These are phyloP conservation scores for Globisporangium heterothallicum DNA, from an alignment of 352 stramenopile species.

Conservation along the genomic window DNA sequence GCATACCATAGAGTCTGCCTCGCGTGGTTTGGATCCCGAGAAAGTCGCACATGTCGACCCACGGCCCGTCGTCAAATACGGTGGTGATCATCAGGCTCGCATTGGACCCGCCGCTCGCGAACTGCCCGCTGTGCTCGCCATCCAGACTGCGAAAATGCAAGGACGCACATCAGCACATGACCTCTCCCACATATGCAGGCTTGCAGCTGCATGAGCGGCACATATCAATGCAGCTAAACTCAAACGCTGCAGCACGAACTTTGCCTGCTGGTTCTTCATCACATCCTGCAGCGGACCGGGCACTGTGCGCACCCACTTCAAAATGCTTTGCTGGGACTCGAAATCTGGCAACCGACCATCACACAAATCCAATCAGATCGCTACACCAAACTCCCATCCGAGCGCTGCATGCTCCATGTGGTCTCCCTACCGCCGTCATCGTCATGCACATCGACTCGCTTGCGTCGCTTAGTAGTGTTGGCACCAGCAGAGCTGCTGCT, in stretches of 20 bases:
- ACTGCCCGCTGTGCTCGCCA: slow-evolving; percentile 26
- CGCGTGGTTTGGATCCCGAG: slow-evolving; percentile 36
- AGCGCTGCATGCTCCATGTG: not conserved
- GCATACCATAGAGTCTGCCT: slow-evolving; percentile 65
- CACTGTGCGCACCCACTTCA: slow-evolving; percentile 72
- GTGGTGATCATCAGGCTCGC: slow-evolving; percentile 42
- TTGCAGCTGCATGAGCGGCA: not conserved
- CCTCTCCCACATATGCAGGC: not conserved
- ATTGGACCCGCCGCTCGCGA: slow-evolving; percentile 38
- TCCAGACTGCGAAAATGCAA: slow-evolving; percentile 28
- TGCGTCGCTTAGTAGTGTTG: slow-evolving; percentile 6
- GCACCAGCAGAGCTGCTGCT: no score
- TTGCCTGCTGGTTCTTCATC: slow-evolving; percentile 61
- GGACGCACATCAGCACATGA: not conserved
- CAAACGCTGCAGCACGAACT: slow-evolving; percentile 16
- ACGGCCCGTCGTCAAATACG: slow-evolving; percentile 74
- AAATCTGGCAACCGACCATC: slow-evolving; percentile 35
- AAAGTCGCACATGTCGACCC: slow-evolving; percentile 76
- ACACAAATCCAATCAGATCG: not conserved
- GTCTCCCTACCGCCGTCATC: not conserved
- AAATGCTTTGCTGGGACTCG: slow-evolving; percentile 62
- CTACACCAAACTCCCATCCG: not conserved
- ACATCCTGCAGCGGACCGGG: slow-evolving; percentile 69
- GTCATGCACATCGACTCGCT: not conserved
- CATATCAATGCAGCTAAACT: not conserved